These are phyloP conservation scores for Persicaria tinctoria DNA, from an alignment of 148 eudicot species.

Conservation along the genomic window DNA sequence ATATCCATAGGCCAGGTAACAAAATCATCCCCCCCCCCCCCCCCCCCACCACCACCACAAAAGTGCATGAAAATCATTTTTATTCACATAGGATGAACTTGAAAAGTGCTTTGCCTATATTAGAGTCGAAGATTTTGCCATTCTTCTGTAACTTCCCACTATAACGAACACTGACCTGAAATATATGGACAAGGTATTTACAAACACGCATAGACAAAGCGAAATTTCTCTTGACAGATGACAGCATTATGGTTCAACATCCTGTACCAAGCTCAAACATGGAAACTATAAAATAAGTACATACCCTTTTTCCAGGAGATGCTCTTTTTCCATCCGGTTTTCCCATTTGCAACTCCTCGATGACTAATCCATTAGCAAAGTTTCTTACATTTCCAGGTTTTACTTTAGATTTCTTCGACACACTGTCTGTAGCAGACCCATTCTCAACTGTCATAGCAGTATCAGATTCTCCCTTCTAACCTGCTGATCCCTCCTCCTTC, in stretches of 20 bases:
- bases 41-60: too few relatives aligned
- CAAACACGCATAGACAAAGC: not conserved
- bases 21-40: not conserved
- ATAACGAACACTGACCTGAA: slow-evolving; percentile 71
- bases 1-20: not conserved
- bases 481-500: slow-evolving; percentile 18
- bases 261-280: too few relatives aligned
- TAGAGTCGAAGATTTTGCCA: slow-evolving; percentile 72
- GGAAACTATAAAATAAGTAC: not conserved
- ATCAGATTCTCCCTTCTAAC: slow-evolving; percentile 19
- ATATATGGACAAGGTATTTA: slow-evolving; percentile 3
- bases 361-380: slow-evolving; percentile 57
- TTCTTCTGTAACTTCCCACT: slow-evolving; percentile 80
- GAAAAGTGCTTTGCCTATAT: slow-evolving; percentile 60
- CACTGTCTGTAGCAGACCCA: slow-evolving; percentile 22
- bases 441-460: slow-evolving; percentile 23
- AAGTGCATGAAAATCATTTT: not conserved
- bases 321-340: slow-evolving; percentile 73
- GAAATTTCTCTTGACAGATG: not conserved
- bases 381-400: slow-evolving; percentile 50
- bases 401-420: slow-evolving; percentile 31
- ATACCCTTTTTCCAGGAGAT: slow-evolving; percentile 64
- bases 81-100: slow-evolving; percentile 68
- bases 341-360: slow-evolving; percentile 63
- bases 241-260: too few relatives aligned